Evolutionary conservation across 2,329 filamentous ascomycete species (phyloP).

Genomic region (Dactylonectria estremocensis): DNA sequence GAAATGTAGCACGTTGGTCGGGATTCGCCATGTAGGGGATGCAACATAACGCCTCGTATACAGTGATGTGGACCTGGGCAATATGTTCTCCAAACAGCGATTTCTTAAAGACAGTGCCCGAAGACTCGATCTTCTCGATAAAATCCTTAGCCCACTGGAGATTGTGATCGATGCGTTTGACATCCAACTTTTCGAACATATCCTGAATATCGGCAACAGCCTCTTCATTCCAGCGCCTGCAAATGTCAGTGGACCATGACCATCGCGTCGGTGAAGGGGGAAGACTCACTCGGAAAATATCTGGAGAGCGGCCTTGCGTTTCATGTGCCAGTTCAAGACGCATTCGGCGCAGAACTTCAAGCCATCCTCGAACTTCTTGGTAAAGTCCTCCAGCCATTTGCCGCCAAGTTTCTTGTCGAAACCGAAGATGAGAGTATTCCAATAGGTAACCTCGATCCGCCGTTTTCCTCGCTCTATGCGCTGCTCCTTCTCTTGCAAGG

Average conservation of each 20-base stretch:
- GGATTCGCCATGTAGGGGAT: conserved; percentile 79
- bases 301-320: conserved; percentile 74
- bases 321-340: conserved; percentile 81
- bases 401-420: conserved; percentile 74
- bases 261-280: background rate
- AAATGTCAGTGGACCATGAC: conserved; percentile 38
- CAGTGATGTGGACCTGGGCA: conserved; percentile 78
- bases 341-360: conserved; percentile 79
- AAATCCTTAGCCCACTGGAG: conserved; percentile 70
- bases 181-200: conserved; percentile 73
- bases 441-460: conserved; percentile 75
- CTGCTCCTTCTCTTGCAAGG: conserved; percentile 64
- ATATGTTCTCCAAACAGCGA: conserved; percentile 63
- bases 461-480: conserved; percentile 69
- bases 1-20: conserved; percentile 74
- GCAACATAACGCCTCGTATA: conserved; percentile 92
- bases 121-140: conserved; percentile 66
- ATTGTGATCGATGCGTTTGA: conserved; percentile 73
- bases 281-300: conserved; percentile 71
- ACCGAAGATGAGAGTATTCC: conserved; percentile 78
- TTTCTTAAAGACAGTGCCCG: conserved; percentile 63
- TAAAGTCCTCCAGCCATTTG: conserved; percentile 73
- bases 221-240: conserved; percentile 64
- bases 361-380: conserved; percentile 68
- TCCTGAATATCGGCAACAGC: conserved; percentile 67